Conservation (phyloP, 2,329 filamentous ascomycete genomes). For the Ascochyta viciae-villosae region DNA sequence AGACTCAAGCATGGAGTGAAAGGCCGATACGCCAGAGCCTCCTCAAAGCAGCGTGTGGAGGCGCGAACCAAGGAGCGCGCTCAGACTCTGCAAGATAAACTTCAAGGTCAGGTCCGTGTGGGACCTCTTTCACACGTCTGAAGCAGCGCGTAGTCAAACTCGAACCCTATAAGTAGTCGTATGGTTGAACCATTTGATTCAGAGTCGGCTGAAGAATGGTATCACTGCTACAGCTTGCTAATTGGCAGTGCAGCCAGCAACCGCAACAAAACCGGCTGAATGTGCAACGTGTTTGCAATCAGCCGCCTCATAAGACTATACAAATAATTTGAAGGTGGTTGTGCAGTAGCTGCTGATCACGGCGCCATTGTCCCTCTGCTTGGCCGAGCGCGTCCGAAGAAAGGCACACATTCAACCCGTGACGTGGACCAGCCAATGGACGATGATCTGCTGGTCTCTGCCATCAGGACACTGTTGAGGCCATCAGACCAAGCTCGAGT, state of each 20-base stretch:
- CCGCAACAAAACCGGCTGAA: not conserved
- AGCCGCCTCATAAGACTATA: not conserved
- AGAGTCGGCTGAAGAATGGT: too few species aligned
- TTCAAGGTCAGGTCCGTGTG: constrained; percentile 56
- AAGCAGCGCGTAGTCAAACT: not conserved
- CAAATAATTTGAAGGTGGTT: not conserved
- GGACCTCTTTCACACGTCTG: constrained; percentile 49
- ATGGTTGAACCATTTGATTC: too few species aligned
- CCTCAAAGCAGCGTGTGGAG: constrained; percentile 37
- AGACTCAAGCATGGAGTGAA: constrained; percentile 85
- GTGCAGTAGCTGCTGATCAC: not conserved
- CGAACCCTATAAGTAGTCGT: too few species aligned
- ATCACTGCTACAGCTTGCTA: too few species aligned
- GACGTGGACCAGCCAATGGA: too few species aligned
- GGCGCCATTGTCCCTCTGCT: not conserved
- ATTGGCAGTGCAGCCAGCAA: not conserved
- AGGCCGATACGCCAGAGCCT: constrained; percentile 58
- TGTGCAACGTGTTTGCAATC: not conserved
- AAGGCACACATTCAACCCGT: not conserved
- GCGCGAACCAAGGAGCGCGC: constrained; percentile 54
- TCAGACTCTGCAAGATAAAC: constrained; percentile 51
- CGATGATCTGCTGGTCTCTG: not conserved
- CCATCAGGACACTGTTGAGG: not conserved
- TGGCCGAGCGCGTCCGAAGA: not conserved
- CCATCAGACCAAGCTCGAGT: too few species aligned